Evolutionary conservation across 257 asterid species (phyloP).

Genomic region (Jasminum sambac): DNA sequence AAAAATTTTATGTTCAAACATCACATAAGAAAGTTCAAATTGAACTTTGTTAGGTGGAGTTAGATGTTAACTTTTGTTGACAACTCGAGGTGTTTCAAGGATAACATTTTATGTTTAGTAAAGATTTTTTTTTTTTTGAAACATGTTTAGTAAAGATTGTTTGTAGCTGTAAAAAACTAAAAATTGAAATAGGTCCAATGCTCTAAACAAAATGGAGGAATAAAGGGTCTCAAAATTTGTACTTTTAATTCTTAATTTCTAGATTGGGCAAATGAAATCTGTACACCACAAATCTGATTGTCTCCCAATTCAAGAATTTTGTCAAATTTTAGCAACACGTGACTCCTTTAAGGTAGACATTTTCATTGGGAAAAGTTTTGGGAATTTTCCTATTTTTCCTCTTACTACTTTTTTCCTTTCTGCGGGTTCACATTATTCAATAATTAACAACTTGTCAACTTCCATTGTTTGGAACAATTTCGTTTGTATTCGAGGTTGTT

Average conservation of each 20-base stretch:
- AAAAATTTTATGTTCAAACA: too few species aligned
- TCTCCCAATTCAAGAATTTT: slow-evolving; percentile 35
- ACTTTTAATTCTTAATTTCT: slow-evolving; percentile 14
- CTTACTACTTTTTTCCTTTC: background rate
- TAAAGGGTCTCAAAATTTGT: slow-evolving; percentile 32
- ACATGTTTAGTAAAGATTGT: slow-evolving; percentile 23
- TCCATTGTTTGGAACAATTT: slow-evolving; percentile 7
- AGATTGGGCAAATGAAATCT: slow-evolving; percentile 6
- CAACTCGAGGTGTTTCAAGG: background rate
- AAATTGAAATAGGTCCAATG: slow-evolving; percentile 24
- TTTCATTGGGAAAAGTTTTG: slow-evolving; percentile 29
- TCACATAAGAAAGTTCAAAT: too few species aligned
- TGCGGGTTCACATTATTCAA: slow-evolving; percentile 31
- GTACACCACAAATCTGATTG: slow-evolving; percentile 22
- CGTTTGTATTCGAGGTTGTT: too few species aligned
- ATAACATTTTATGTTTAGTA: background rate
- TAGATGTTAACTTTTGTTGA: too few species aligned
- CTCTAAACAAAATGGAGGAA: slow-evolving; percentile 29
- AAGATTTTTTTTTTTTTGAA: slow-evolving; percentile 37
- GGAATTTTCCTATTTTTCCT: background rate
- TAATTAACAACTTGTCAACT: slow-evolving; percentile 7
- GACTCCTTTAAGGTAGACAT: slow-evolving; percentile 36
- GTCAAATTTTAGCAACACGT: slow-evolving; percentile 22
- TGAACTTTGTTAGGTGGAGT: too few species aligned
- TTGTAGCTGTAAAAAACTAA: slow-evolving; percentile 32